Percentiles rank a stretch among this genome's conserved stretches.
Evolutionary conservation across 1,284 basidiomycete species (phyloP).

Genomic region (Volvariella surrecta): DNA sequence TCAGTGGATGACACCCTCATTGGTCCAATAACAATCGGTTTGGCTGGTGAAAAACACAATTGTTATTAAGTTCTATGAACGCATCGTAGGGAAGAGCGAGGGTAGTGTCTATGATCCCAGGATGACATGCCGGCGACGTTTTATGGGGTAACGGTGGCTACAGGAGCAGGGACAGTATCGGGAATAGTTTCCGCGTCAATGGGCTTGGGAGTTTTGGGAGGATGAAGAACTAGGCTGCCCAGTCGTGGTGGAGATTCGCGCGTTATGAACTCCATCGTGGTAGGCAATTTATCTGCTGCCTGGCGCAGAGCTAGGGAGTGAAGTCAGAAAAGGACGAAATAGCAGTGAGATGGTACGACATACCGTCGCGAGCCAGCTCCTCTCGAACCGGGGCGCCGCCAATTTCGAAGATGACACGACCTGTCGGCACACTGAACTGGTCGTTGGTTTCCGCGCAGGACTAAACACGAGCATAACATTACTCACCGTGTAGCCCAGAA

Average conservation of each 20-base stretch:
- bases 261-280: slow-evolving; percentile 84
- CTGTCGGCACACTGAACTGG: slow-evolving; percentile 69
- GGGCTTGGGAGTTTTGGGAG: slow-evolving; percentile 22
- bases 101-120: too few species aligned
- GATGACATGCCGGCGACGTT: too few species aligned
- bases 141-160: too few species aligned
- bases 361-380: slow-evolving; percentile 90
- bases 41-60: too few species aligned
- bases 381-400: slow-evolving; percentile 87
- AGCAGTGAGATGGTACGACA: slow-evolving; percentile 15
- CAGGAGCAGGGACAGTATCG: too few species aligned
- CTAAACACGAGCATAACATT: neutral
- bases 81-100: too few species aligned
- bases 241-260: slow-evolving; percentile 68
- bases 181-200: neutral
- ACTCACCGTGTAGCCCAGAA: slow-evolving; percentile 91
- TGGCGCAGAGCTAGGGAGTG: slow-evolving; percentile 67
- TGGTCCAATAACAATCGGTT: too few species aligned
- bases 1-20: too few species aligned
- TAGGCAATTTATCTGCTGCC: slow-evolving; percentile 87
- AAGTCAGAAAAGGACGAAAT: neutral
- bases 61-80: too few species aligned
- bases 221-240: slow-evolving; percentile 57
- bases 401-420: slow-evolving; percentile 92
- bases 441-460: slow-evolving; percentile 3